A percentile compares a stretch with the other conserved stretches of the same genome.
Conservation (phyloP, 2,329 filamentous ascomycete species). For the Penicillium sp. region DNA sequence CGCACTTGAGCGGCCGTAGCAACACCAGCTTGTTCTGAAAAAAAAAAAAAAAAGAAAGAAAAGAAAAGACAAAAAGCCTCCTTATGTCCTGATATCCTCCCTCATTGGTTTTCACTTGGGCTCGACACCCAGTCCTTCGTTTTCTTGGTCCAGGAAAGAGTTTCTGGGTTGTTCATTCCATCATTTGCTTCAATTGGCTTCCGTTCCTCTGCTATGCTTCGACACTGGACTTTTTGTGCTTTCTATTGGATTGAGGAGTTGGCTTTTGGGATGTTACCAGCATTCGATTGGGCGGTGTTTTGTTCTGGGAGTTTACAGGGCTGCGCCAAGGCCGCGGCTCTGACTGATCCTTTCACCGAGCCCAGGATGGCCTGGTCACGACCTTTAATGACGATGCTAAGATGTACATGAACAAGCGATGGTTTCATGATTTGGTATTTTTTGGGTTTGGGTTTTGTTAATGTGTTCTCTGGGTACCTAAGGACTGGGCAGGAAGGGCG, state of each 20-base stretch:
- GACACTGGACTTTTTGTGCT: conserved; percentile 1
- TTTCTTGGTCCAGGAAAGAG: no score
- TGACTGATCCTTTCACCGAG: conserved; percentile 25
- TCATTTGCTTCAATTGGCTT: no score
- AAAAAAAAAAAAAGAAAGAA: background rate
- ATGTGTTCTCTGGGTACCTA: conserved; percentile 12
- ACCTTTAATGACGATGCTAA: conserved; percentile 37
- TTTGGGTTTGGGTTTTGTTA: conserved; percentile 16
- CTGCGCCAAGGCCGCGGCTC: conserved; percentile 22
- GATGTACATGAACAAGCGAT: conserved; percentile 38
- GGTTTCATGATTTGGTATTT: conserved; percentile 30
- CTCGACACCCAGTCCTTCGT: no score
- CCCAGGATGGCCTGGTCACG: conserved; percentile 31
- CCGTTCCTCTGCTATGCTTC: no score
- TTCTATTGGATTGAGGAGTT: conserved; percentile 19
- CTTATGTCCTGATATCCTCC: no score
- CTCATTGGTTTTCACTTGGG: conserved; percentile 8
- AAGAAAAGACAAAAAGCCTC: no score
- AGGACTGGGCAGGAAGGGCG: conserved; percentile 15
- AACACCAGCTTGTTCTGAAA: conserved; percentile 33
- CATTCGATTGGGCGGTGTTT: conserved; percentile 19
- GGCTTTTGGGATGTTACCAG: conserved; percentile 16
- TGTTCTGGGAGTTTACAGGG: conserved; percentile 26
- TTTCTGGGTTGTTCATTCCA: no score
- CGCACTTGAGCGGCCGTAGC: conserved; percentile 29